Evolutionary conservation across 768 basidiomycete genomes (phyloP).

Genomic region (Suillus luteus): DNA sequence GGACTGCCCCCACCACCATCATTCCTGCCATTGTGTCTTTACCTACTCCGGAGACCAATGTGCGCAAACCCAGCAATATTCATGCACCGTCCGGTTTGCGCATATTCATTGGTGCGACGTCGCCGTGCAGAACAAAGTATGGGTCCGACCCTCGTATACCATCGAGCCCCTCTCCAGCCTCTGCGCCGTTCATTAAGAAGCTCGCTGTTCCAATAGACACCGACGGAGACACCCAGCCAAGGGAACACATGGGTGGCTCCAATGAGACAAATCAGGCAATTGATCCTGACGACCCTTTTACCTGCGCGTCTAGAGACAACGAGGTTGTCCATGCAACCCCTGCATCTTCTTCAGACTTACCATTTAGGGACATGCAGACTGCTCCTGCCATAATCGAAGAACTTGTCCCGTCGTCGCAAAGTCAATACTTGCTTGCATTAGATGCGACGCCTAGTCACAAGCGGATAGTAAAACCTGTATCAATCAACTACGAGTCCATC

Average conservation of each 20-base stretch:
- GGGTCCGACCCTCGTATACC: not conserved
- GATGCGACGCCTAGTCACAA: conserved; percentile 39
- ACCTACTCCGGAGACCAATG: conserved; percentile 21
- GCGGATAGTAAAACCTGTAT: conserved; percentile 26
- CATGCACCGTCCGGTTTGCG: not conserved
- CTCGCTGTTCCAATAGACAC: not conserved
- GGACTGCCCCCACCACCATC: not conserved
- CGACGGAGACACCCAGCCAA: not conserved
- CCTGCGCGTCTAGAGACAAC: not conserved
- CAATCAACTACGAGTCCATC: conserved; percentile 17
- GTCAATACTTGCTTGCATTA: conserved; percentile 34
- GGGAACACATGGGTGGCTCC: not conserved
- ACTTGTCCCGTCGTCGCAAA: conserved; percentile 33
- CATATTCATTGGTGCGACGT: not conserved
- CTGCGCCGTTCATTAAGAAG: conserved; percentile 1
- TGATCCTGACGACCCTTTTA: conserved; percentile 8
- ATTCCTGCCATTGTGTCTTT: conserved; percentile 8
- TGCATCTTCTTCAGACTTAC: not conserved
- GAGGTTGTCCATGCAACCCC: not conserved
- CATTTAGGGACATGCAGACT: not conserved
- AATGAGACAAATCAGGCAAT: not conserved
- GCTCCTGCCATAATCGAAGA: conserved; percentile 6
- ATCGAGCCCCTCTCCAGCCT: not conserved
- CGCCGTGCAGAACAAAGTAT: conserved; percentile 2
- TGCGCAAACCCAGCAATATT: conserved; percentile 9